phyloP scores from a whole-genome alignment of 768 basidiomycete species.

The Austroboletus eburneus region DNA sequence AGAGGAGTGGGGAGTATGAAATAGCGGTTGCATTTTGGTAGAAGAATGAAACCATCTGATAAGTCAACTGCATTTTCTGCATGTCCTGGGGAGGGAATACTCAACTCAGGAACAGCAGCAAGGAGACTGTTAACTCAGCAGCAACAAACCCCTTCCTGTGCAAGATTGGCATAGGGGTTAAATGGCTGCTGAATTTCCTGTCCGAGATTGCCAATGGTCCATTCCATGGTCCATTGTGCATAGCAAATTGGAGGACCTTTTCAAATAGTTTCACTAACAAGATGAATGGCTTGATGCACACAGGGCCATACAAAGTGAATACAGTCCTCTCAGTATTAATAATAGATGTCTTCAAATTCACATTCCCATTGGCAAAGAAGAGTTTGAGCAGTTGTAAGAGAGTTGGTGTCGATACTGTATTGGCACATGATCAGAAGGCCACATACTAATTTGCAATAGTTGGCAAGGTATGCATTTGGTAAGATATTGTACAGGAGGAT shows the following conservation, averaged over 20 bases:
- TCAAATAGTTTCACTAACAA: background rate
- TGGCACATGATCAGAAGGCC: slow-evolving; percentile 23
- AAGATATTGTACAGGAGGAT: slow-evolving; percentile 13
- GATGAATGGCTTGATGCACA: slow-evolving; percentile 21
- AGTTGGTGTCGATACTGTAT: slow-evolving; percentile 10
- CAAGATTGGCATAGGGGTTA: slow-evolving; percentile 1
- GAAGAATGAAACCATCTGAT: too few species aligned
- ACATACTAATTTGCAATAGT: slow-evolving; percentile 20
- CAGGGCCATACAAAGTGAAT: slow-evolving; percentile 30
- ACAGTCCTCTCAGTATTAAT: slow-evolving; percentile 15
- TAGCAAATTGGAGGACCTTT: slow-evolving; percentile 4
- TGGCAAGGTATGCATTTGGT: slow-evolving; percentile 10
- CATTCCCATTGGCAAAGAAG: slow-evolving; percentile 21
- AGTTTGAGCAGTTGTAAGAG: slow-evolving; percentile 2
- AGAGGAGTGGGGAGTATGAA: too few species aligned
- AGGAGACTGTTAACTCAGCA: background rate
- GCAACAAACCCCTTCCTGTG: background rate
- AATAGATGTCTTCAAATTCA: slow-evolving; percentile 31
- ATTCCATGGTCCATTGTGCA: slow-evolving; percentile 32
- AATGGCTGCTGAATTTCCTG: slow-evolving; percentile 16
- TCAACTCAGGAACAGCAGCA: background rate
- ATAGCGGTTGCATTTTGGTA: too few species aligned
- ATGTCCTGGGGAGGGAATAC: background rate
- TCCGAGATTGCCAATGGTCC: slow-evolving; percentile 26
- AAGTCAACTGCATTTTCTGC: too few species aligned